Base-by-base conservation (phyloP, 78 protist genomes). In the Protostelium mycophagum region DNA sequence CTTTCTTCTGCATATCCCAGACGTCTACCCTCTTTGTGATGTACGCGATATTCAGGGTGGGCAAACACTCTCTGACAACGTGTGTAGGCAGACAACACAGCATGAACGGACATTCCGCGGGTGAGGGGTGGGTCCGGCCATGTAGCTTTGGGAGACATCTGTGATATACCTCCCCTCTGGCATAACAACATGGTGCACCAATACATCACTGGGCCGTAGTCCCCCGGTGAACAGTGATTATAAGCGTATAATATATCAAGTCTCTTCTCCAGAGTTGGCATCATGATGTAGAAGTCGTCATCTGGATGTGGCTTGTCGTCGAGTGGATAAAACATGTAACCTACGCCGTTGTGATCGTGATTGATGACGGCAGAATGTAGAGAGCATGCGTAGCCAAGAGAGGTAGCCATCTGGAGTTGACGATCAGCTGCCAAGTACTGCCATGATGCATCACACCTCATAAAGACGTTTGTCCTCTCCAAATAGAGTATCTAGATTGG, bases 281-380 rank as follows among this genome's bases (percentile, higher is more conserved):
- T 51, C 31, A 51, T 51, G 73, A 51, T 51, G 73, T 51, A 16
- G 73, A 51, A 51, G 73, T 51, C 16, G 16, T 16, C 73, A 16
- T 5, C 16, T 16, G 73, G 73, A 51, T 51, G 73, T 51, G 73
- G 73, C 73, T 51, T 5, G 73, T 51, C 73, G 16, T 51, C 73
- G 73, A 51, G 73, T 5, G 73, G 73, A 51, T 51, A 51, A 16
- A 51, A 51, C 73, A 51, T 51, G 73, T 51, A 51, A 51, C 73
- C 73, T 51, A 51, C 73, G 73, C 73, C 73, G 73, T 51, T 51
- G 73, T 51, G 73, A 51, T 51, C 73, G 73, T 51, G 73, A 51
- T 51, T 51, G 73, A 51, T 51, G 73, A 51, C 73, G 73, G 73
- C 73, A 16, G 73, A 51, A 51, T 51, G 73, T 51, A 51, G 73